Conservation (phyloP, 305 asterid genomes). For the Rubia balearica region DNA sequence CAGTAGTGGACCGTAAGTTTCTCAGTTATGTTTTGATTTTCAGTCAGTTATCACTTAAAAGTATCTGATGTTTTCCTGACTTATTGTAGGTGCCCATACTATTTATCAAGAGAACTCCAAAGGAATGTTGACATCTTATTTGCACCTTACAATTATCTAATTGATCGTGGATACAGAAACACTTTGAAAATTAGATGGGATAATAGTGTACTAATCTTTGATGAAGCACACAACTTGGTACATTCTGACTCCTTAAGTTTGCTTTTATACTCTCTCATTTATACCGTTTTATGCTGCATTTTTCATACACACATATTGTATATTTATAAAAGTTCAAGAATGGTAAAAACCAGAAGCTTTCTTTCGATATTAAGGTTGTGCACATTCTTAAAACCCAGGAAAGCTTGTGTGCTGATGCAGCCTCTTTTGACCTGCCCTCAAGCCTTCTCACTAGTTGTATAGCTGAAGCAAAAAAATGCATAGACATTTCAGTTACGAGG, state of each 20-base stretch:
- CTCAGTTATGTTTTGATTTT: conserved; percentile 20
- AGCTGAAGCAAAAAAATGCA: conserved; percentile 77
- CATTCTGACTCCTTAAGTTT: conserved; percentile 20
- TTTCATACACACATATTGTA: neutral
- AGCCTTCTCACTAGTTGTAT: conserved; percentile 83
- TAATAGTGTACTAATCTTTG: conserved; percentile 85
- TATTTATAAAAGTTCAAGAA: conserved; percentile 6
- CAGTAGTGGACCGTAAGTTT: conserved; percentile 83
- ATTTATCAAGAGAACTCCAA: conserved; percentile 85
- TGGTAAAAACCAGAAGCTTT: neutral
- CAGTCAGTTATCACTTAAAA: conserved; percentile 17
- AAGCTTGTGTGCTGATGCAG: conserved; percentile 95
- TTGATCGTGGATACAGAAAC: conserved; percentile 71
- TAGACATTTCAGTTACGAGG: conserved; percentile 68
- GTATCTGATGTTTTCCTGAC: conserved; percentile 25
- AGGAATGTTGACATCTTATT: conserved; percentile 83
- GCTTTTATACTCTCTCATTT: conserved; percentile 16
- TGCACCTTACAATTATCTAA: conserved; percentile 98
- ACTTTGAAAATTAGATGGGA: conserved; percentile 64
- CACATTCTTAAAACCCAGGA: conserved; percentile 48
- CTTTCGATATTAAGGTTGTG: neutral
- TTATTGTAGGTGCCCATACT: conserved; percentile 82
- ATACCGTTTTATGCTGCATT: conserved; percentile 15
- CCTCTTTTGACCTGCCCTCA: conserved; percentile 90
- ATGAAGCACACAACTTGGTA: conserved; percentile 99